Evolutionary conservation across 495 filamentous ascomycete species (phyloP), one percentile per base, ranked within the genome.

Genomic region (Penicillium angulare): DNA sequence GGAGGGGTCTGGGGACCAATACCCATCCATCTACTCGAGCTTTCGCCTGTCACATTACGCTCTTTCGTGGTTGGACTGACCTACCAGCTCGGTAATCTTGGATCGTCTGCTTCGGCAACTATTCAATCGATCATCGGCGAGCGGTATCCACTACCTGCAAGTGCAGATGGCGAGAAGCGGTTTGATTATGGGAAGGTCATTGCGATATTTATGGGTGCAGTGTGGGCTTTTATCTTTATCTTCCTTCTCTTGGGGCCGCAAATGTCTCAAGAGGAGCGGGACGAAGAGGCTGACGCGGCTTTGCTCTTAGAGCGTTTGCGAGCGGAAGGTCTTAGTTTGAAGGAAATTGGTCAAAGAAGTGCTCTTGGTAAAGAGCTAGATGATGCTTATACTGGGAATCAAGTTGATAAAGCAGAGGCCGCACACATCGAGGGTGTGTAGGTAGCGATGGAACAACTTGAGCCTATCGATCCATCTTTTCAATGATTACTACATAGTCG

Each of bases 21-120:
- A 39, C 59, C 62, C 7, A 67, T 72, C 23, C 59, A 73, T 52
- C 47, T 73, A 1, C 46, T 73, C 9, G 69, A 70, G 45, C 45
- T 74, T 4, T 62, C 60, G 1, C 66, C 71, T 2, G 52, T 47
- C 3, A 53, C 52, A 6, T 43, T 74, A 9, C 67, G 71, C 23
- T 52, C 63, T 1, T 49, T 73, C 7, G 51, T 67, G 34, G 61
- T 70, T 5, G 66, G 69, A 12, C 20, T 70, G 29, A 67, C 59
- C 12, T 73, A 71, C 40, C 66, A 74, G 52, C 61, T 72, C 16
- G 71, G 67, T 17, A 71, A 71, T 33, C 54, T 71, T 10, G 66
- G 59, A 5, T 68, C 71, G 3, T 64, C 63, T 0, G 65, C 69
- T 7, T 62, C 69, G 3, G 61, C 66, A 0, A 74, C 71, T 0